Base-by-base conservation (phyloP, 805 yeast genomes). In the Candida sonorensis region DNA sequence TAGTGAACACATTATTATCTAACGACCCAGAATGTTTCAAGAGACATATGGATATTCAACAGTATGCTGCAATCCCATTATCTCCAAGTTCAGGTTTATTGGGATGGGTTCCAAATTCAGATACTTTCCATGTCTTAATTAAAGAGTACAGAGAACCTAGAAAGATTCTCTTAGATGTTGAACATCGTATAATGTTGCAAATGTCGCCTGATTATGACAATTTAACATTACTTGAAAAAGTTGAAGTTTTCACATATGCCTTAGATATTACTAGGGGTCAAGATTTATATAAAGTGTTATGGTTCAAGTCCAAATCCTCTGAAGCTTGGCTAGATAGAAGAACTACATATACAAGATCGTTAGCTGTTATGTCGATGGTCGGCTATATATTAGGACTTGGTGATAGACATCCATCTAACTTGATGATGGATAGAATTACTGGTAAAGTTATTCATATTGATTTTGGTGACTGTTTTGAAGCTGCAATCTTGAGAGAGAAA, bases 381-480 rank as follows among this genome's bases (percentile, higher is more conserved):
- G 99, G 99, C 2, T 92, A 92, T 55, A 90, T 92, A 33, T 66
- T 92, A 16, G 99, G 99, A 10, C 67, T 92, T 14, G 99, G 99
- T 39, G 99, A 92, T 56, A 75, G 99, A 40, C 99, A 92, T 59
- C 98, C 98, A 17, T 85, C 97, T 19, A 92, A 92, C 52, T 69
- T 92, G 60, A 85, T 92, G 97, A 72, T 92, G 60, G 95, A 90
- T 56, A 67, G 96, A 41, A 74, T 81, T 30, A 86, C 97, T 0
- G 99, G 99, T 40, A 87, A 90, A 51, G 96, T 92, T 31, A 74
- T 92, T 23, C 99, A 92, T 54, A 90, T 92, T 59, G 99, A 92
- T 67, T 92, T 90, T 60, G 99, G 98, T 44, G 99, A 92, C 55
- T 92, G 99, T 71, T 92, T 92, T 51, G 99, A 92, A 55, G 96